Evolutionary conservation across 1,284 basidiomycete species (phyloP), one percentile per base, ranked within the genome.

Genomic region (Cryptococcus sp.): DNA sequence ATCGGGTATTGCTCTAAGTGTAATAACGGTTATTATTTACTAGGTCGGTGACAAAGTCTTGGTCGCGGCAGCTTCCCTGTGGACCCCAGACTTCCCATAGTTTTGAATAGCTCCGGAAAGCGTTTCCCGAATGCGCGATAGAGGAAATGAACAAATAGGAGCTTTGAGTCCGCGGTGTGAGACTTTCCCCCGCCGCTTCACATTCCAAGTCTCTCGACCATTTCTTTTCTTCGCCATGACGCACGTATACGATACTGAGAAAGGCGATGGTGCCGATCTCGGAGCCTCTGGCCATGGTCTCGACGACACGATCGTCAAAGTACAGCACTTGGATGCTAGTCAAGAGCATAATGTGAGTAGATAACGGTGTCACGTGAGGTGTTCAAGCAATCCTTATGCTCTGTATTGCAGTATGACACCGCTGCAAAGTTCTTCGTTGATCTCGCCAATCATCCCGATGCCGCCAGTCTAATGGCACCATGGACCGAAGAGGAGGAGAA

Each of bases 401-500:
- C 35, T 35, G 8, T 27, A 19, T 23, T 25, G 6, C 46, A 66
- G 64, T 63, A 61, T 27, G 68, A 70, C 55, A 58, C 54, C 0
- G 68, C 64, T 7, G 68, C 60, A 15, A 45, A 39, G 15, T 70
- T 67, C 56, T 58, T 70, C 35, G 66, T 60, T 11, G 60, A 64
- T 5, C n/a, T 67, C 19, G 60, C 58, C 3, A 39, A 19, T 7
- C 59, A 62, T 17, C 60, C 66, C 8, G 64, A 70, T 47, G 66
- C 58, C 13, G 58, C 54, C 40, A 55, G 53, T 16, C 51, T 70
- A 19, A 56, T 70, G 51, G 64, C 66, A 10, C 61, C 60, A 3
- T 70, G 60, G 57, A 70, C 68, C 11, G 45, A 47, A 3, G 63
- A 44, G 19, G 68, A 70, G 47, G 66, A 70, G 58, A 61, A 55